Base-by-base conservation (phyloP, 2,329 filamentous ascomycete species). In the Botrytis fabae region DNA sequence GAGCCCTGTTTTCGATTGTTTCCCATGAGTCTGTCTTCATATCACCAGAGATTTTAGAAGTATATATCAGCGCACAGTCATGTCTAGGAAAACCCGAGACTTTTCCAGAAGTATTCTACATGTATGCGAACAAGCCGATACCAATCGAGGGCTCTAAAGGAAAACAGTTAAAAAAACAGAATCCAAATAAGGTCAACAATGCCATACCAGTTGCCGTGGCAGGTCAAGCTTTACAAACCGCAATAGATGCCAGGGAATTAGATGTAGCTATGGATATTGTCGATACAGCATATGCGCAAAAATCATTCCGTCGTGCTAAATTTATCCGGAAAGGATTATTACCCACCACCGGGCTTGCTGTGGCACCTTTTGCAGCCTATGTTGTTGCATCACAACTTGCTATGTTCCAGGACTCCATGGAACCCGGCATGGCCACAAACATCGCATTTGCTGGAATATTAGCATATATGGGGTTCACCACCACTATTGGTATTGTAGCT, bases 71-170 rank as follows among this genome's bases (percentile, higher is more conserved):
- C 54, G 89, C 93, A 62, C 94, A 97, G 81, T 86, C 90, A 42
- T 86, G 90, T 18, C 87, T 98, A 61, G 88, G 90, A 75, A 90
- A 88, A 73, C 91, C 94, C 4, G 89, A 93, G 76, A 90, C 92
- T 62, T 88, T 98, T 75, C 94, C 95, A 10, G 88, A 91, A 74
- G 89, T 94, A 60, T 92, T 99, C 79, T 85, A 90, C 72, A 86
- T 98, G 70, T 98, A 95, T 81, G 93, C 93, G 66, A 89, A 89
- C 77, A 99, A 98, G 82, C 92, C 93, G 16, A 85, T 90, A 75
- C 92, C 94, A 3, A 83, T 86, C 69, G 85, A 89, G 78, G 85
- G 86, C 69, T 86, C 88, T 28, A 87, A 86, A 25, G 87, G 87
- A 14, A 84, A 93, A 70, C 83, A 83, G 75, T 93, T 90, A 79